A percentile compares a stretch with the other conserved stretches of the same genome.
Evolutionary conservation across 2,329 filamentous ascomycete genomes (phyloP).

Genomic region (Fusarium sp.): DNA sequence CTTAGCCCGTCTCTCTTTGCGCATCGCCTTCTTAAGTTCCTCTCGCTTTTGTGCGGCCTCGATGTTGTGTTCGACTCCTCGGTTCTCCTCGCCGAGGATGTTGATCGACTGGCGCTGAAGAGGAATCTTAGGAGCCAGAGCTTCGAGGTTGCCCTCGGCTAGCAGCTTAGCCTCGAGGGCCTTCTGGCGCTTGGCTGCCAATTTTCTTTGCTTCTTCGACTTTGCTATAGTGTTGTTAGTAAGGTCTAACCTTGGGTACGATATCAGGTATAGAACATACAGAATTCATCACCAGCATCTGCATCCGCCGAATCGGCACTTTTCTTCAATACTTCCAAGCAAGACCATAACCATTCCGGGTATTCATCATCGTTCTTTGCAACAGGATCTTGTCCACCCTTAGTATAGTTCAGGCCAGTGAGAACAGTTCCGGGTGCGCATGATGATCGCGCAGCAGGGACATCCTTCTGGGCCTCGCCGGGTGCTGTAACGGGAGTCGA

Average conservation of each 20-base stretch:
- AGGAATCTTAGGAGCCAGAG: conserved; percentile 76
- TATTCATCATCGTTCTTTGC: conserved; percentile 81
- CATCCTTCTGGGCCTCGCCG: conserved; percentile 49
- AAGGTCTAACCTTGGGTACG: neutral
- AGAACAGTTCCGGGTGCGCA: conserved; percentile 77
- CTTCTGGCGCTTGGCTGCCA: conserved; percentile 75
- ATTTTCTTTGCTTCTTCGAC: conserved; percentile 82
- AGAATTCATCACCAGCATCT: conserved; percentile 80
- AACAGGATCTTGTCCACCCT: conserved; percentile 78
- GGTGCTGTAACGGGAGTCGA: conserved; percentile 52
- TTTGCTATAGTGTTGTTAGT: conserved; percentile 68
- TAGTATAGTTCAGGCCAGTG: conserved; percentile 81
- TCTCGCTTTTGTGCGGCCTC: conserved; percentile 65
- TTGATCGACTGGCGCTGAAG: conserved; percentile 83
- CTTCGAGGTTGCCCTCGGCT: conserved; percentile 74
- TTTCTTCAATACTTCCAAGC: conserved; percentile 73
- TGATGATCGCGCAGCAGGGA: conserved; percentile 57
- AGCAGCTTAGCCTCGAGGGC: conserved; percentile 69
- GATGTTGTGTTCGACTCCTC: conserved; percentile 59
- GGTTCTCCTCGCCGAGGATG: conserved; percentile 66
- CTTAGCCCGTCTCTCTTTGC: conserved; percentile 77
- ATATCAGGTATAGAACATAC: conserved; percentile 64
- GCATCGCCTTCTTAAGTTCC: conserved; percentile 77
- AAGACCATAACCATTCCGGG: conserved; percentile 83
- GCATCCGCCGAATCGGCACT: conserved; percentile 61